phyloP scores from a whole-genome alignment of 1,284 basidiomycete species.

The Ceratobasidium sp. region DNA sequence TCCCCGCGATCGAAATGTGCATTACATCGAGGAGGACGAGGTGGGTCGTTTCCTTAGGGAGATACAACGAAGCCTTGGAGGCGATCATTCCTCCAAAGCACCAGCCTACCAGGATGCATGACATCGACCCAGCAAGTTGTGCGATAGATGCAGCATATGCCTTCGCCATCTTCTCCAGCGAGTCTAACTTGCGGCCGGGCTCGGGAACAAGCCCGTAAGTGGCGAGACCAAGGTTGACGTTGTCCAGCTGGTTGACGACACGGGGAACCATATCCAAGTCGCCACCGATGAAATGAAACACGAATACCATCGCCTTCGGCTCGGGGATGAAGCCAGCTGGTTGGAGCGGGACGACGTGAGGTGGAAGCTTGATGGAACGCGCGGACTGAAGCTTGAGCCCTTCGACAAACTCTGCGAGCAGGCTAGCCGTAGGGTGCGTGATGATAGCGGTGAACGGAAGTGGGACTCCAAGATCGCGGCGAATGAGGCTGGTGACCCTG shows the following conservation, averaged over 20 bases:
- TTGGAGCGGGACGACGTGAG: conserved; percentile 9
- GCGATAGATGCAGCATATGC: conserved; percentile 5
- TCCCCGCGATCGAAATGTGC: not conserved
- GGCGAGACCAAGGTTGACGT: conserved; percentile 6
- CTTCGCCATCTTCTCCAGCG: conserved; percentile 8
- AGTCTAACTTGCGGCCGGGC: not conserved
- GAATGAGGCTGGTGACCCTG: not conserved
- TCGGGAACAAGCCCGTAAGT: conserved; percentile 1
- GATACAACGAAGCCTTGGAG: not conserved
- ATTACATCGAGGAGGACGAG: not conserved
- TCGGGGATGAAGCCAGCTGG: not conserved
- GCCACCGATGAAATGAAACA: conserved; percentile 1
- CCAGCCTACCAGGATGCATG: conserved; percentile 15
- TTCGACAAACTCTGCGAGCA: conserved; percentile 8
- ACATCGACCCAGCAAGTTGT: not conserved
- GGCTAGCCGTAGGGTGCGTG: conserved; percentile 3
- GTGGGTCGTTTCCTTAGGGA: not conserved
- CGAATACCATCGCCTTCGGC: conserved; percentile 19
- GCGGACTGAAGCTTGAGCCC: conserved; percentile 1
- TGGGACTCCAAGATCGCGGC: not conserved
- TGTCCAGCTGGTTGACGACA: not conserved
- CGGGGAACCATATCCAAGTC: conserved; percentile 7
- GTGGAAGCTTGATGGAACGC: not conserved
- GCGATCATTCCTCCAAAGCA: not conserved
- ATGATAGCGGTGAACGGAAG: conserved; percentile 27